Percentiles rank a stretch among this genome's conserved stretches.
phyloP scores from a whole-genome alignment of 2,329 filamentous ascomycete species.

The Talaromyces verruculosus region DNA sequence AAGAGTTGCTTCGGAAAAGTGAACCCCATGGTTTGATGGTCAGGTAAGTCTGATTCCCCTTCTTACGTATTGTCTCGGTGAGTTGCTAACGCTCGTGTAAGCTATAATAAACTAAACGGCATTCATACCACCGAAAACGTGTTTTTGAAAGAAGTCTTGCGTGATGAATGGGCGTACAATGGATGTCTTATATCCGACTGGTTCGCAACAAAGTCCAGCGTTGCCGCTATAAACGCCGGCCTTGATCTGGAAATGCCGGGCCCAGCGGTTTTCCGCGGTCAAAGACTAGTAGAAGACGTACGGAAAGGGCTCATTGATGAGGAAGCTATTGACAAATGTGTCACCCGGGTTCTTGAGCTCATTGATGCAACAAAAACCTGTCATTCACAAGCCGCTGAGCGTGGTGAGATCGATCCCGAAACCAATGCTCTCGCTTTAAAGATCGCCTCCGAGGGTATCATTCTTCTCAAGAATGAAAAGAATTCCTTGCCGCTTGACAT shows the following conservation, averaged over 20 bases:
- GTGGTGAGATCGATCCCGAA: not conserved
- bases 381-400: not conserved
- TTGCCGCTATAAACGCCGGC: slow-evolving; percentile 33
- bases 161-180: slow-evolving; percentile 45
- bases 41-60: not conserved
- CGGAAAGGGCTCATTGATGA: slow-evolving; percentile 5
- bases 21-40: slow-evolving; percentile 58
- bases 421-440: slow-evolving; percentile 2
- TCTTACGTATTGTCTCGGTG: not conserved
- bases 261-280: slow-evolving; percentile 24
- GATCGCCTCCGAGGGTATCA: slow-evolving; percentile 2
- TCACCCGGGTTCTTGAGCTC: not conserved
- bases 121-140: slow-evolving; percentile 17
- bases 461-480: slow-evolving; percentile 2
- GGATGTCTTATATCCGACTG: slow-evolving; percentile 34
- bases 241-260: slow-evolving; percentile 41
- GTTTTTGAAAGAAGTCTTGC: slow-evolving; percentile 38
- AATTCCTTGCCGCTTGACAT: slow-evolving; percentile 2
- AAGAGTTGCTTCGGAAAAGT: slow-evolving; percentile 58
- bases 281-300: slow-evolving; percentile 20
- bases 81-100: not conserved
- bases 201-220: slow-evolving; percentile 35
- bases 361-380: not conserved
- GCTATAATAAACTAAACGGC: slow-evolving; percentile 21
- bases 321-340: slow-evolving; percentile 2